Percentiles rank a stretch among this genome's conserved stretches.
Evolutionary conservation across 2,329 filamentous ascomycete species (phyloP).

Genomic region (Sporothrix pseudoabietina): DNA sequence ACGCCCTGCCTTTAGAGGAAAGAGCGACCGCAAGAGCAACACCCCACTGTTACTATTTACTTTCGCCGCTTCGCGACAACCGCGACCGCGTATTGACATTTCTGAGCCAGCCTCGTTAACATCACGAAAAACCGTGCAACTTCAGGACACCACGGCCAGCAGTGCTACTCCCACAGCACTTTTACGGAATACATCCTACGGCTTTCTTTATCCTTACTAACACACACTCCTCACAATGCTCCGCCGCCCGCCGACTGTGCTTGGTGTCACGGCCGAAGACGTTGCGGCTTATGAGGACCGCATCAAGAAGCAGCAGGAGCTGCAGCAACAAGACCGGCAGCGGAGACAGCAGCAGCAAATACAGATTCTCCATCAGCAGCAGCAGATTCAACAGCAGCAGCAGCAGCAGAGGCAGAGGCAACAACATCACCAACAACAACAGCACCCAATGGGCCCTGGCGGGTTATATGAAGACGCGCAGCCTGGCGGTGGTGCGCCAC

Average conservation of each 20-base stretch:
- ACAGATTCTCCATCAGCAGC: slow-evolving; percentile 25
- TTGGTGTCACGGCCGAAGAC: slow-evolving; percentile 70
- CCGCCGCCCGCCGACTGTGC: slow-evolving; percentile 63
- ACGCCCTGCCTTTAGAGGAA: not conserved
- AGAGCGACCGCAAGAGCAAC: too few species aligned
- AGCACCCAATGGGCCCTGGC: not conserved
- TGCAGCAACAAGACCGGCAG: slow-evolving; percentile 21
- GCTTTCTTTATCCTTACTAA: not conserved
- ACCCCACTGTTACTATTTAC: slow-evolving; percentile 22
- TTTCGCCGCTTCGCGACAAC: slow-evolving; percentile 21
- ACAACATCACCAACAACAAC: slow-evolving; percentile 11
- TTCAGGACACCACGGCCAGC: not conserved
- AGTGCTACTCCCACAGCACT: not conserved
- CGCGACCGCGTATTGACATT: slow-evolving; percentile 24
- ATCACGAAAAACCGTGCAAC: too few species aligned
- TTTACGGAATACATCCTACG: not conserved
- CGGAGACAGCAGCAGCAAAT: slow-evolving; percentile 25
- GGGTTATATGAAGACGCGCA: not conserved
- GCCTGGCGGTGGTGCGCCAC: not conserved
- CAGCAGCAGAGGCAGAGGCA: slow-evolving; percentile 13
- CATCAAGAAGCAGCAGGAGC: slow-evolving; percentile 38
- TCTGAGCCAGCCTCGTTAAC: not conserved
- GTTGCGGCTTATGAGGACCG: slow-evolving; percentile 70
- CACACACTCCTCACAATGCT: slow-evolving; percentile 38
- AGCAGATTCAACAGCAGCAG: slow-evolving; percentile 11